Conservation (phyloP, 257 asterid species). For the Oldenlandia corymbosa region DNA sequence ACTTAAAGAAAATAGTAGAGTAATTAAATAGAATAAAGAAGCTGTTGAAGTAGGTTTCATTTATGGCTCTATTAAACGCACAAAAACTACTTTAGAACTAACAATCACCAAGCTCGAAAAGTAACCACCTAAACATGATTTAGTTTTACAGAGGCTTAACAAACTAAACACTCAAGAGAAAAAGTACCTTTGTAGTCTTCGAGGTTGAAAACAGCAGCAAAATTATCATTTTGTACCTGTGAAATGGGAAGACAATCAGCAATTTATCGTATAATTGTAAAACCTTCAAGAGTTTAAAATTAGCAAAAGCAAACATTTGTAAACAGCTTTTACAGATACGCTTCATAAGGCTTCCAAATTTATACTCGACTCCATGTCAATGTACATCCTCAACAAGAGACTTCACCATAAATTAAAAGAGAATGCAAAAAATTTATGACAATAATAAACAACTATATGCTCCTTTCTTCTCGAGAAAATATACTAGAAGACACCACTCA, state of each 20-base stretch:
- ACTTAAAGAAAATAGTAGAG: neutral
- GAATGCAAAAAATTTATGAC: neutral
- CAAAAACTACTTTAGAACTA: neutral
- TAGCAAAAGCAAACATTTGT: neutral
- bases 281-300: neutral
- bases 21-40: neutral
- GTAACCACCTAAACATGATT: neutral
- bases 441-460: too few relatives aligned
- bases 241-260: conserved; percentile 16
- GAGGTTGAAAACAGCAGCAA: conserved; percentile 77
- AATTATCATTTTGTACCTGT: conserved; percentile 81
- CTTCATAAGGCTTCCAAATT: neutral
- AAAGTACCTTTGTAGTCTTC: conserved; percentile 90
- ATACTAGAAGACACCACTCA: neutral
- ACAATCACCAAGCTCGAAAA: neutral
- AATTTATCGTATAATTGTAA: conserved; percentile 8
- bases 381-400: neutral
- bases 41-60: neutral
- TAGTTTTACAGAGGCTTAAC: neutral
- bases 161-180: conserved; percentile 1
- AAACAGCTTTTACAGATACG: neutral
- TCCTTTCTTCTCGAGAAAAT: neutral
- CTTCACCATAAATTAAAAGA: neutral
- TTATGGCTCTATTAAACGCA: neutral
- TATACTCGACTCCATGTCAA: neutral